A percentile compares a stretch with the other conserved stretches of the same genome.
phyloP scores from a whole-genome alignment of 225 moss, liverwort and hornwort species.

The Sphagnum tenellum region DNA sequence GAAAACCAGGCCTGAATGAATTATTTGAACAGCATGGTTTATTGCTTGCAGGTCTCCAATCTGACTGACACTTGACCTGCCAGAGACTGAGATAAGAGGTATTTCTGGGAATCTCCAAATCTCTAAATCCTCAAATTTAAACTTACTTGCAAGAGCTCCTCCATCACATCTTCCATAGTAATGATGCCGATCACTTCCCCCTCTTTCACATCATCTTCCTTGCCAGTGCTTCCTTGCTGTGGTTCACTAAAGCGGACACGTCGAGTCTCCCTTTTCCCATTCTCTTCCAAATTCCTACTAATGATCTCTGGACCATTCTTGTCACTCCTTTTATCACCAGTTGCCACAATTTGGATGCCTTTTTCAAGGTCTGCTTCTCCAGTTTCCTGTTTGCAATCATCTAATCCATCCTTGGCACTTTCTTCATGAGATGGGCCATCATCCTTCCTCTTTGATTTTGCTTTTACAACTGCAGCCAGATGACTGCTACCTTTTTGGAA shows the following conservation, averaged over 20 bases:
- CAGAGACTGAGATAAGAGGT: too few species aligned
- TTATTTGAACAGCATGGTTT: not conserved
- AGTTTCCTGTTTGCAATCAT: conserved; percentile 16
- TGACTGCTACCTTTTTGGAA: conserved; percentile 91
- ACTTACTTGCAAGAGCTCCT: conserved; percentile 80
- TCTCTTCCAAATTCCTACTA: conserved; percentile 3
- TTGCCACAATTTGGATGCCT: conserved; percentile 3
- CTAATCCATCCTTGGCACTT: conserved; percentile 13
- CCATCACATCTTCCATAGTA: conserved; percentile 91
- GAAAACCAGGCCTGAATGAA: not conserved
- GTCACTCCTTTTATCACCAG: not conserved
- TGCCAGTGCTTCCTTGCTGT: conserved; percentile 22
- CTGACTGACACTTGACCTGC: not conserved
- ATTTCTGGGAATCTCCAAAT: not conserved
- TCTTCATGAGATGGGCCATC: conserved; percentile 17
- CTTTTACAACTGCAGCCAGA: conserved; percentile 81
- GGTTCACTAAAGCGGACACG: conserved; percentile 6
- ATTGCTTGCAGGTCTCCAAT: not conserved
- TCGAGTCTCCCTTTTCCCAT: conserved; percentile 25
- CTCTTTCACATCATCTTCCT: conserved; percentile 19
- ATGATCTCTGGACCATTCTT: not conserved
- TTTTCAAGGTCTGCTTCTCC: conserved; percentile 23
- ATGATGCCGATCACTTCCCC: conserved; percentile 85
- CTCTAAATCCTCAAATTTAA: not conserved
- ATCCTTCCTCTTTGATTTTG: conserved; percentile 38